These are phyloP conservation scores for Lachnellula arida DNA, from an alignment of 2,329 filamentous ascomycete species.

Conservation along the genomic window DNA sequence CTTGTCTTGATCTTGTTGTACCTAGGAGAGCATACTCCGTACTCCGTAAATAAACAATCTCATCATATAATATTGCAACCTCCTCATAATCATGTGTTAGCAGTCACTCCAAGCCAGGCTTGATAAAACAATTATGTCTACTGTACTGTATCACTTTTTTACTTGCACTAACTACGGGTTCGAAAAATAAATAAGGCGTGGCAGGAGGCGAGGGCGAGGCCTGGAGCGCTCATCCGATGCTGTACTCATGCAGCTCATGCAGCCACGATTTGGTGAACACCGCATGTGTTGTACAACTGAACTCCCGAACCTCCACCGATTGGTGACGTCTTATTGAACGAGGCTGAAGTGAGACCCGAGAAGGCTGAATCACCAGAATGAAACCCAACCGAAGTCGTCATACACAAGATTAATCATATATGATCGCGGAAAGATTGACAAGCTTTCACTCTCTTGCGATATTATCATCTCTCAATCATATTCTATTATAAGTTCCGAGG, in stretches of 20 bases:
- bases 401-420: not conserved
- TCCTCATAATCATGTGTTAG: no score
- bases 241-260: not conserved
- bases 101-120: not conserved
- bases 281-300: not conserved
- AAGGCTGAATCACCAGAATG: not conserved
- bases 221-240: not conserved
- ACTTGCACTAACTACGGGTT: not conserved
- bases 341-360: not conserved
- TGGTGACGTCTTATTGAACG: not conserved
- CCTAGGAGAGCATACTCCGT: no score
- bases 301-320: not conserved
- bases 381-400: not conserved
- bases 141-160: not conserved
- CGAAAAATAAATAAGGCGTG: not conserved
- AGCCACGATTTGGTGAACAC: not conserved
- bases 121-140: not conserved
- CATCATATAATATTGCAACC: not conserved
- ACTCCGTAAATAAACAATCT: not conserved
- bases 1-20: no score
- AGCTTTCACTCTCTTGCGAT: no score
- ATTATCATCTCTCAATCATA: not conserved
- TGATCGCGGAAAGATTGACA: no score
- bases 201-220: no score
- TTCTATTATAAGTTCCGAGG: not conserved